phyloP scores from a whole-genome alignment of 192 early-diverging fungal genomes.

The Mortierella hygrophila region DNA sequence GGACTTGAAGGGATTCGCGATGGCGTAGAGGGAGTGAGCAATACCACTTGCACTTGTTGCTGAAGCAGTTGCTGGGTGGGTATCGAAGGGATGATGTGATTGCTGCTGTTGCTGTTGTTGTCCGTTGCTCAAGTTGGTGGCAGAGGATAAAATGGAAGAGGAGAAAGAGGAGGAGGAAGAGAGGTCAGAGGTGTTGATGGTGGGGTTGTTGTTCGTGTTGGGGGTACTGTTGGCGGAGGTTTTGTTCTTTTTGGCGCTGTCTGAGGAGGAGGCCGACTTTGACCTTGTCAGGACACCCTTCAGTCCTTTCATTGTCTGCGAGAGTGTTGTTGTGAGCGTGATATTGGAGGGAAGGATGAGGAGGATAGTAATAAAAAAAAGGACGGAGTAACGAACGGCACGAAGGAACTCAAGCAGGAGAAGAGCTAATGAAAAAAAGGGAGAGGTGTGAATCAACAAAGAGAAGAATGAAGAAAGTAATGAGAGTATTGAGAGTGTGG shows the following conservation, averaged over 20 bases:
- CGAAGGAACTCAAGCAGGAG: not conserved
- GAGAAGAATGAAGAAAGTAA: too few relatives aligned
- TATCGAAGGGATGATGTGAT: not conserved
- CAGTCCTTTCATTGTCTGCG: constrained; percentile 27
- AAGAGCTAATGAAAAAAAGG: not conserved
- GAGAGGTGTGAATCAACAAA: not conserved
- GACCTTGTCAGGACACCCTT: constrained; percentile 23
- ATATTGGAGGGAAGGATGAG: not conserved
- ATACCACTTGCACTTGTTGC: not conserved
- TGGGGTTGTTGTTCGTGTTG: not conserved
- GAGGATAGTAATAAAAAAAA: not conserved
- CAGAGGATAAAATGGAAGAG: not conserved
- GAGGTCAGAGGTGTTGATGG: constrained; percentile 8
- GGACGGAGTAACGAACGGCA: not conserved
- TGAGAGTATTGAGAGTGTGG: not conserved
- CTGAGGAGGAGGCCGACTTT: constrained; percentile 8
- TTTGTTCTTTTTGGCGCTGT: constrained; percentile 8
- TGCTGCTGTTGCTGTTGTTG: constrained; percentile 3
- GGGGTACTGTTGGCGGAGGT: constrained; percentile 1
- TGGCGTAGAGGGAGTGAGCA: constrained; percentile 1
- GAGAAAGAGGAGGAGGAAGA: not conserved
- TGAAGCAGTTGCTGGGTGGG: not conserved
- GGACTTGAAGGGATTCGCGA: constrained; percentile 2
- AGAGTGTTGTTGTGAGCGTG: not conserved
- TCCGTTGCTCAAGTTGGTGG: not conserved